These are phyloP conservation scores for Epichloe amarillans DNA, from an alignment of 2,329 filamentous ascomycete genomes.

Conservation along the genomic window DNA sequence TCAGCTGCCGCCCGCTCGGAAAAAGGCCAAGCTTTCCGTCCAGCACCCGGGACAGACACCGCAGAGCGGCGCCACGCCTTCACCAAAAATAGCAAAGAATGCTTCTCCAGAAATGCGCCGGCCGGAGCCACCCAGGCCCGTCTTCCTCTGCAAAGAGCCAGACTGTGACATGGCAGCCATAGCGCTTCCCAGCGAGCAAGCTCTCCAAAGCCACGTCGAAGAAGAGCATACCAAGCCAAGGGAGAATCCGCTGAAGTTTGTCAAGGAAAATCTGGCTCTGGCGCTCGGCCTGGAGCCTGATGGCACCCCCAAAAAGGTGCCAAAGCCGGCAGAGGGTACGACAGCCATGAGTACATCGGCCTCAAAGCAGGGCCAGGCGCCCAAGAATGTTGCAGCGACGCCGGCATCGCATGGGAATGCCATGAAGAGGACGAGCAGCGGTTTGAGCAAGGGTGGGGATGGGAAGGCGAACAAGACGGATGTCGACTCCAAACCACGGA, in stretches of 20 bases:
- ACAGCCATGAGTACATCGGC: slow-evolving; percentile 26
- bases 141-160: slow-evolving; percentile 37
- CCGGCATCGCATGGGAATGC: slow-evolving; percentile 38
- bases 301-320: slow-evolving; percentile 27
- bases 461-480: slow-evolving; percentile 16
- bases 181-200: slow-evolving; percentile 42
- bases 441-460: slow-evolving; percentile 27
- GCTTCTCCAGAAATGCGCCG: slow-evolving; percentile 32
- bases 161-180: slow-evolving; percentile 38
- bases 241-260: slow-evolving; percentile 41
- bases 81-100: slow-evolving; percentile 35
- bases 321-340: slow-evolving; percentile 17
- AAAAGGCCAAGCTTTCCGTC: slow-evolving; percentile 36
- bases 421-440: slow-evolving; percentile 37
- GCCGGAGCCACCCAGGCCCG: slow-evolving; percentile 25
- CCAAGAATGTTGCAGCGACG: slow-evolving; percentile 28
- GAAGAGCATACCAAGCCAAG: slow-evolving; percentile 46
- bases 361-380: slow-evolving; percentile 37
- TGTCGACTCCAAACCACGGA: slow-evolving; percentile 3
- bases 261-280: slow-evolving; percentile 33
- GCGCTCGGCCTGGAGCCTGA: slow-evolving; percentile 39
- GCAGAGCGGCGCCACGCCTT: slow-evolving; percentile 25
- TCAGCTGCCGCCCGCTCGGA: slow-evolving; percentile 43
- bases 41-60: slow-evolving; percentile 25
- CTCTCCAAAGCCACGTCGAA: slow-evolving; percentile 37